Percentiles rank a stretch among this genome's conserved stretches.
These are phyloP conservation scores for Tulasnella calospora DNA, from an alignment of 768 basidiomycete genomes.

Conservation along the genomic window DNA sequence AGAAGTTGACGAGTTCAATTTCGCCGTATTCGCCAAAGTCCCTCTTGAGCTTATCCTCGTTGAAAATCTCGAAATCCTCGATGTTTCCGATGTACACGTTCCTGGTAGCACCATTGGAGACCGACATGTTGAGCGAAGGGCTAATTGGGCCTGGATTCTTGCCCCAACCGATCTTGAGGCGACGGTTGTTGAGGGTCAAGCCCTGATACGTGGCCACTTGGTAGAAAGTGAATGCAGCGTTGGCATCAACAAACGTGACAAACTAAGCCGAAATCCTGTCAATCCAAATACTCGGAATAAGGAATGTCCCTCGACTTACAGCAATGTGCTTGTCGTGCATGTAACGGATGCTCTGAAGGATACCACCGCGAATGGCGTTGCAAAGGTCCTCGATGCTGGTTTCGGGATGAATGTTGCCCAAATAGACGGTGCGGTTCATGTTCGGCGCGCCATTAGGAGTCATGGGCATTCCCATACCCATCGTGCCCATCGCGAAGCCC, in stretches of 20 bases:
- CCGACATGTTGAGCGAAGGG: conserved; percentile 77
- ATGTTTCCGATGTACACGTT: conserved; percentile 97
- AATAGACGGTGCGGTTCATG: conserved; percentile 88
- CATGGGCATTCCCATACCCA: conserved; percentile 10
- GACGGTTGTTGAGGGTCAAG: conserved; percentile 84
- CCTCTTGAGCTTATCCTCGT: conserved; percentile 79
- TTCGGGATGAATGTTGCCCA: conserved; percentile 96
- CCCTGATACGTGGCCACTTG: conserved; percentile 88
- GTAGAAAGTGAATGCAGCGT: conserved; percentile 89
- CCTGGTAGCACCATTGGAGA: conserved; percentile 88
- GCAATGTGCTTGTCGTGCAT: conserved; percentile 98
- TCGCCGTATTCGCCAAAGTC: conserved; percentile 97
- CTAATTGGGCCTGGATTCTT: conserved; percentile 87
- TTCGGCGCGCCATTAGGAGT: conserved; percentile 44
- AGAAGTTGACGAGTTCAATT: conserved; percentile 92
- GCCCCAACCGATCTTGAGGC: conserved; percentile 97
- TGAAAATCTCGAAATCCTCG: conserved; percentile 90
- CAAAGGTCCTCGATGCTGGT: conserved; percentile 92
- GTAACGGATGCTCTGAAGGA: conserved; percentile 89
- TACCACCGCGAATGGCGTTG: conserved; percentile 94
- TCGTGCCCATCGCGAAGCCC: conserved; percentile 27
- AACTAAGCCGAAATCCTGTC: conserved; percentile 49
- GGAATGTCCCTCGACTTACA: conserved; percentile 59
- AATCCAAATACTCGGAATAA: conserved; percentile 21
- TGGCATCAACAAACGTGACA: conserved; percentile 92